Percentiles rank a stretch among this genome's conserved stretches.
phyloP scores from a whole-genome alignment of 441 rosid genomes.

The Mallotus japonicus region DNA sequence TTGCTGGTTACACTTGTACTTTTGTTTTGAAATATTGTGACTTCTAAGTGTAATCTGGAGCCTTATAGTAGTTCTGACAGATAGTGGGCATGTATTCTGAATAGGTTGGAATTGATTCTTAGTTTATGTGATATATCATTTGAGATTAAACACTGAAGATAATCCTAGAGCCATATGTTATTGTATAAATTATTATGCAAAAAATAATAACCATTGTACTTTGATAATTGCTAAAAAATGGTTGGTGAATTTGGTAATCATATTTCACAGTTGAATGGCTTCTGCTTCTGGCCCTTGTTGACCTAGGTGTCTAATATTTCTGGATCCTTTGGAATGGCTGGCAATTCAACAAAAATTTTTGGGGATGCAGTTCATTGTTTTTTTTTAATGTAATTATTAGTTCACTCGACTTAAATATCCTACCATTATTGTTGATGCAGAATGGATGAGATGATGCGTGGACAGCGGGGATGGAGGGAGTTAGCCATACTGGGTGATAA shows the following conservation, averaged over 20 bases:
- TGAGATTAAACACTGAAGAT: background rate
- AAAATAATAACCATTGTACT: background rate
- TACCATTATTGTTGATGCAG: slow-evolving; percentile 35
- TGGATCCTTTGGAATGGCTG: background rate
- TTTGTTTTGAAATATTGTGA: background rate
- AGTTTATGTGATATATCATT: background rate
- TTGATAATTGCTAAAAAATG: background rate
- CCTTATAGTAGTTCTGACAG: background rate
- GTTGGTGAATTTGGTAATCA: background rate
- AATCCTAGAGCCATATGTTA: slow-evolving; percentile 6
- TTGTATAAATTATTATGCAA: background rate
- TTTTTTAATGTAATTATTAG: background rate
- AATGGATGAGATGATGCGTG: slow-evolving; percentile 98
- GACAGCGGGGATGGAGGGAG: slow-evolving; percentile 94
- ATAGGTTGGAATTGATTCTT: slow-evolving; percentile 4
- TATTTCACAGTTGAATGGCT: background rate
- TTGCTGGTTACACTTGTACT: slow-evolving; percentile 2
- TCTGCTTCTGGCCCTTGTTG: slow-evolving; percentile 5
- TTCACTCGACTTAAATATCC: background rate
- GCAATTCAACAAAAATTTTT: background rate
- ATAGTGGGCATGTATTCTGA: background rate
- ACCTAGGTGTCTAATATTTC: background rate
- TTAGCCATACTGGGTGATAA: slow-evolving; percentile 74
- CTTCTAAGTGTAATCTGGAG: background rate
- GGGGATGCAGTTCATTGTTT: background rate